Evolutionary conservation across 352 stramenopile genomes (phyloP).

Genomic region (Elongisporangium anandrum): DNA sequence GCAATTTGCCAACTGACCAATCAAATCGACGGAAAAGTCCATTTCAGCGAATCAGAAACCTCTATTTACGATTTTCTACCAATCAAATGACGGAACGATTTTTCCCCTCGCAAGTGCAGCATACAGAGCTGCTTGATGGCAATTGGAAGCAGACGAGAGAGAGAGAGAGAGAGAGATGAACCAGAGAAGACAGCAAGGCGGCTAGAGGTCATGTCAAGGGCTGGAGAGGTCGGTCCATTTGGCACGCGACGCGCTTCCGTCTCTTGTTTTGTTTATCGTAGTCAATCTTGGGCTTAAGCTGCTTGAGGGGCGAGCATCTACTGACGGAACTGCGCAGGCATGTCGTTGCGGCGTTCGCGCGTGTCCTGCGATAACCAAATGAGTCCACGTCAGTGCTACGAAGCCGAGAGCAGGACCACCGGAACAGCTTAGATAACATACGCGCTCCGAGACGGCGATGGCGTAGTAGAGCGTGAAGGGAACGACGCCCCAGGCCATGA

Average conservation of each 20-base stretch:
- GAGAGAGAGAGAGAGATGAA: background rate
- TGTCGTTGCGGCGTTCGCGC: constrained; percentile 36
- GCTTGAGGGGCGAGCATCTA: constrained; percentile 16
- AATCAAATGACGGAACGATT: background rate
- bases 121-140: background rate
- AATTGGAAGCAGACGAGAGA: background rate
- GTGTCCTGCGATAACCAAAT: constrained; percentile 20
- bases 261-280: background rate
- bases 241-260: background rate
- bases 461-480: constrained; percentile 66
- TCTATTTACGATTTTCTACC: background rate
- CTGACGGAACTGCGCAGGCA: constrained; percentile 54
- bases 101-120: background rate
- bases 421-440: constrained; percentile 26
- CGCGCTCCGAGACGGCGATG: constrained; percentile 47
- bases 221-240: background rate
- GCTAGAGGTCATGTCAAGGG: background rate
- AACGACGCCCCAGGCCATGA: constrained; percentile 49
- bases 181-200: background rate
- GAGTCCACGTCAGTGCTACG: background rate
- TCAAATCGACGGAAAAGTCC: background rate
- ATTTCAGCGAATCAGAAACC: background rate
- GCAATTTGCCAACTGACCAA: background rate
- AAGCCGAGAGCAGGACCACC: background rate
- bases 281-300: background rate